Base-by-base conservation (phyloP, 1,139 yeast species). In the Nakaseomyces kungkrabaensis region DNA sequence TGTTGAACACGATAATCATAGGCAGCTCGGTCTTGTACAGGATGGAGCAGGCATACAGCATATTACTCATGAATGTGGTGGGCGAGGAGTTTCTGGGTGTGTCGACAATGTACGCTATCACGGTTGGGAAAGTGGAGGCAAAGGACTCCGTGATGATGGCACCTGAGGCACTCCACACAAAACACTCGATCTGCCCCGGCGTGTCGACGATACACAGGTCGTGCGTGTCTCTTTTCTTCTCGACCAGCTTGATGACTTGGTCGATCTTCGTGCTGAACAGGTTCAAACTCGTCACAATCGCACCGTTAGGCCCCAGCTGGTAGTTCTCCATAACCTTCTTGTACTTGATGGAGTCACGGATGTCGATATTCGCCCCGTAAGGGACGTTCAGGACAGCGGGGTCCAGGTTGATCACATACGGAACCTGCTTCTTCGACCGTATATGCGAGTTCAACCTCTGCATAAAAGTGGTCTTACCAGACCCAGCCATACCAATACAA, bases 161-260 rank as follows among this genome's bases (percentile, higher is more conserved):
- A 8, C 99, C 99, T 45, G 96, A 86, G 0, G 98, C 98, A 46
- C 95, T 84, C 95, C 95, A 85, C 48, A 92, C 89, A 66, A 92
- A 92, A 70, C 97, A 88, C 67, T 92, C 98, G 55, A 94, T 94
- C 68, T 94, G 99, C 6, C 99, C 99, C 0, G 99, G 99, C 0
- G 99, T 94, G 68, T 94, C 99, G 48, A 92, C 78, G 45, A 94
- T 84, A 54, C 92, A 86, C 65, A 89, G 84, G 32, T 79, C 69
- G 54, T 78, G 77, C 44, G 72, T 71, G 31, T 79, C 82, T 1
- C 87, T 74, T 60, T 94, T 78, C 63, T 88, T 88, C 62, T 90
- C 96, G 24, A 90, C 86, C 46, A 94, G 73, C 46, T 79, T 77
- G 52, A 94, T 81, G 6, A 94, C 97, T 69, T 94, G 98, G 65